phyloP scores from a whole-genome alignment of 306 rosid genomes.

The Betula pendula region DNA sequence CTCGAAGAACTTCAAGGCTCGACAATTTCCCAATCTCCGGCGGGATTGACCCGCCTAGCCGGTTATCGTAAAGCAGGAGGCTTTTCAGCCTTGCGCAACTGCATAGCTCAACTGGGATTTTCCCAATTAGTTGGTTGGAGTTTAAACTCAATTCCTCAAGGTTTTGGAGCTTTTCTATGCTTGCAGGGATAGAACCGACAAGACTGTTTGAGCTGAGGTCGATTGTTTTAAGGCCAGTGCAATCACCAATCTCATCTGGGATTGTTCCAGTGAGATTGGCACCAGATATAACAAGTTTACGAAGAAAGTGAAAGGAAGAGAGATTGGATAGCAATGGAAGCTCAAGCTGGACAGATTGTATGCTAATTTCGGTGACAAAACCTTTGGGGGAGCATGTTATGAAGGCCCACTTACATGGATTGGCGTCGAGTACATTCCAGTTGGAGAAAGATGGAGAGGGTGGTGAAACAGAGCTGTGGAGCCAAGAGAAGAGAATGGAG shows the following conservation, averaged over 20 bases:
- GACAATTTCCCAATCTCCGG: slow-evolving; percentile 53
- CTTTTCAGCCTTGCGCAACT: slow-evolving; percentile 47
- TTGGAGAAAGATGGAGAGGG: slow-evolving; percentile 50
- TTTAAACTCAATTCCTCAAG: slow-evolving; percentile 60
- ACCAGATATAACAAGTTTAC: slow-evolving; percentile 66
- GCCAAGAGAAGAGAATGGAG: slow-evolving; percentile 76
- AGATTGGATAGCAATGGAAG: slow-evolving; percentile 70
- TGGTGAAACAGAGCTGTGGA: slow-evolving; percentile 48
- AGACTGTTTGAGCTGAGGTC: slow-evolving; percentile 75
- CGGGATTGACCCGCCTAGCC: slow-evolving; percentile 53
- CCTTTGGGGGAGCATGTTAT: slow-evolving; percentile 67
- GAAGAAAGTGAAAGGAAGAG: slow-evolving; percentile 58
- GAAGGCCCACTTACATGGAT: slow-evolving; percentile 90
- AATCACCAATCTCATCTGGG: slow-evolving; percentile 59
- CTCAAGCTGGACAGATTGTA: slow-evolving; percentile 60
- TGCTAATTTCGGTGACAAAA: slow-evolving; percentile 63
- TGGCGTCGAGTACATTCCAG: slow-evolving; percentile 65
- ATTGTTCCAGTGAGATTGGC: slow-evolving; percentile 72
- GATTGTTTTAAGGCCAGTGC: slow-evolving; percentile 43
- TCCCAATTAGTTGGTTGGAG: slow-evolving; percentile 77
- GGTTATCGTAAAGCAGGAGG: slow-evolving; percentile 64
- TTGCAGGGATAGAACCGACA: slow-evolving; percentile 63
- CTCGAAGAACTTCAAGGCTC: slow-evolving; percentile 62
- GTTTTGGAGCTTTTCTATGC: slow-evolving; percentile 52
- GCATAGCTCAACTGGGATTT: slow-evolving; percentile 64